Base-by-base conservation (phyloP, 495 filamentous ascomycete species). In the Jackrogersella multiformis region DNA sequence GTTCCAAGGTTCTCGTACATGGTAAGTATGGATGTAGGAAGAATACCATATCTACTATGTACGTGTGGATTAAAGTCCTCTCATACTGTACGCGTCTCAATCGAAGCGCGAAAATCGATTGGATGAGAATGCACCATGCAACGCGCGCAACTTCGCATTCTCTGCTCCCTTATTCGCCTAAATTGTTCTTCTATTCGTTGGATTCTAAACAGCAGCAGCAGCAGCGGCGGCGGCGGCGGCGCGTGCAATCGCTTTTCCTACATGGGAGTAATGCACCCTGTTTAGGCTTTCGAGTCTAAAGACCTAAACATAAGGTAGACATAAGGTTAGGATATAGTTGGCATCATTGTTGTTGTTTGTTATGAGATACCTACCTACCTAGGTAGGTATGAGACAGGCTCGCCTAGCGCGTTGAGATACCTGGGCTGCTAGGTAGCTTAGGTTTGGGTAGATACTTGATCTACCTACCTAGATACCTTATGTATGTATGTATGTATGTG, bases 51-150 rank as follows among this genome's bases (percentile, higher is more conserved):
- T n/a, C n/a, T n/a, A n/a, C n/a, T n/a, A n/a, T 26, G 23, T 44
- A 38, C 67, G 67, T 65, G 62, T 41, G 56, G 66, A 65, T 66
- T 66, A 12, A 23, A 7, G 12, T 16, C 13, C 32, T 23, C 41
- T 20, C 51, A 48, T 38, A 61, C 53, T 58, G 70, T 61, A 72
- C 72, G 69, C 70, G 72, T 74, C 45, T 65, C 66, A 44, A 46
- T 35, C 61, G 57, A 58, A 64, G 69, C 59, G 66, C 59, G 66
- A 68, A n/a, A 66, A 63, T 56, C 48, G 69, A 72, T 51, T 68
- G 66, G 69, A 60, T 57, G 30, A 68, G 70, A 66, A 66, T 51
- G 54, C 51, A 57, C 35, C 51, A 71, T 67, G 69, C 69, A 60
- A 36, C 63, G 56, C 63, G 60, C 57, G 63, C 54, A 57, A 69